These are phyloP conservation scores for Thyridium curvatum DNA, from an alignment of 2,329 filamentous ascomycete genomes.

Conservation along the genomic window DNA sequence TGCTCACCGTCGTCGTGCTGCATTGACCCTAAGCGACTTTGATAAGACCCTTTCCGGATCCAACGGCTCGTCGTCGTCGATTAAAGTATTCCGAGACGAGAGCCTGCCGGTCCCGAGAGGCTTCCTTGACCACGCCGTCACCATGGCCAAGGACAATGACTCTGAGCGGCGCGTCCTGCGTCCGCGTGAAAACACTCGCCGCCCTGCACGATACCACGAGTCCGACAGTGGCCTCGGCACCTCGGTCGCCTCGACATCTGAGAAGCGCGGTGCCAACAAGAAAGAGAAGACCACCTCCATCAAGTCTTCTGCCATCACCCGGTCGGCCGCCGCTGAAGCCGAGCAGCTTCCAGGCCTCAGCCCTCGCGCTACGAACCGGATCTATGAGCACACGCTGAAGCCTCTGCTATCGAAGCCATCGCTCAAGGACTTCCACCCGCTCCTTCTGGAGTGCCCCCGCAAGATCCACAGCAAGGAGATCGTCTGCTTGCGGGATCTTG, in stretches of 20 bases:
- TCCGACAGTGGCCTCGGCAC: constrained; percentile 88
- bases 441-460: constrained; percentile 71
- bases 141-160: constrained; percentile 35
- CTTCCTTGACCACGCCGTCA: constrained; percentile 50
- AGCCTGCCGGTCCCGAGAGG: constrained; percentile 54
- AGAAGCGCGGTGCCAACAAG: constrained; percentile 37
- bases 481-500: constrained; percentile 83
- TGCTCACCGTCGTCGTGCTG: constrained; percentile 62
- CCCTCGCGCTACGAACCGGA: constrained; percentile 65
- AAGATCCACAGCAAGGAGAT: constrained; percentile 82
- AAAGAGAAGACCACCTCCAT: constrained; percentile 23
- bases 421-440: constrained; percentile 73
- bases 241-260: constrained; percentile 60
- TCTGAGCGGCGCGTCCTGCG: constrained; percentile 44
- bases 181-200: constrained; percentile 41
- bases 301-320: constrained; percentile 52
- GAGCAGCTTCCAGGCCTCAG: constrained; percentile 56
- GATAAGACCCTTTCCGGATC: constrained; percentile 53
- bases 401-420: constrained; percentile 69
- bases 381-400: constrained; percentile 70
- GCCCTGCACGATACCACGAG: constrained; percentile 58
- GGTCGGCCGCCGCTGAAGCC: constrained; percentile 46
- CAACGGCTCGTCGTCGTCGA: constrained; percentile 21
- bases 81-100: constrained; percentile 42
- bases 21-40: constrained; percentile 58